Conservation (phyloP, 2,329 filamentous ascomycete species). For the Sclerotinia nivalis region DNA sequence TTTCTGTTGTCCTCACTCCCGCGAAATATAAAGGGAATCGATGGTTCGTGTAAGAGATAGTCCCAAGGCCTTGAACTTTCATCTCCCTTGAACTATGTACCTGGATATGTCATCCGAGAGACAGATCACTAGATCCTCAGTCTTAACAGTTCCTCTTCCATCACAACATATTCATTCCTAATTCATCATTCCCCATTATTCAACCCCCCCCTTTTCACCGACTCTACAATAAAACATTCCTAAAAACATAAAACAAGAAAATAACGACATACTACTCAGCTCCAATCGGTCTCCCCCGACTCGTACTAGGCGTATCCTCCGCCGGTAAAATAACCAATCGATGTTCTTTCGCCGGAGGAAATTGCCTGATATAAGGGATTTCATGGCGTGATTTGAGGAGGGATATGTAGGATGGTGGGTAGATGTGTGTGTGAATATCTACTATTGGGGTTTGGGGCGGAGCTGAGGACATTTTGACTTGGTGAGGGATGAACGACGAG, state of each 20-base stretch:
- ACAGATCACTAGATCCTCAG: not conserved
- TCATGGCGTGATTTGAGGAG: slow-evolving; percentile 59
- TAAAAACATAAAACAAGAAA: not conserved
- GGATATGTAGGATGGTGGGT: slow-evolving; percentile 62
- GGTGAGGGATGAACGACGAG: slow-evolving; percentile 18
- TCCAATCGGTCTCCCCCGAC: slow-evolving; percentile 79
- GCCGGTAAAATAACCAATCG: slow-evolving; percentile 67
- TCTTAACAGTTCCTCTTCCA: not conserved
- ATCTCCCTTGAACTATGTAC: not conserved
- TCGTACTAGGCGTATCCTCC: slow-evolving; percentile 55
- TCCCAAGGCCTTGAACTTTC: not conserved
- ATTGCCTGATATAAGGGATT: slow-evolving; percentile 72
- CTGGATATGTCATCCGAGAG: not conserved
- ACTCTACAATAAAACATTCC: fast-evolving
- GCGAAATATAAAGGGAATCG: not conserved
- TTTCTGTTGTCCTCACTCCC: not conserved
- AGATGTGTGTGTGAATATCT: slow-evolving; percentile 71
- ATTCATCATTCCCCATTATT: not conserved
- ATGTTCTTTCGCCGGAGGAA: slow-evolving; percentile 56
- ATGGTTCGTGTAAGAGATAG: not conserved
- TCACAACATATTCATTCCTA: not conserved
- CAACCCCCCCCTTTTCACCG: fast-evolving
- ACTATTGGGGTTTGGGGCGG: slow-evolving; percentile 49
- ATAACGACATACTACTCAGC: slow-evolving; percentile 64
- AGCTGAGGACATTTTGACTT: slow-evolving; percentile 26